A percentile compares a stretch with the other conserved stretches of the same genome.
Evolutionary conservation across 805 yeast species (phyloP).

Genomic region (Suhomyces emberorum): DNA sequence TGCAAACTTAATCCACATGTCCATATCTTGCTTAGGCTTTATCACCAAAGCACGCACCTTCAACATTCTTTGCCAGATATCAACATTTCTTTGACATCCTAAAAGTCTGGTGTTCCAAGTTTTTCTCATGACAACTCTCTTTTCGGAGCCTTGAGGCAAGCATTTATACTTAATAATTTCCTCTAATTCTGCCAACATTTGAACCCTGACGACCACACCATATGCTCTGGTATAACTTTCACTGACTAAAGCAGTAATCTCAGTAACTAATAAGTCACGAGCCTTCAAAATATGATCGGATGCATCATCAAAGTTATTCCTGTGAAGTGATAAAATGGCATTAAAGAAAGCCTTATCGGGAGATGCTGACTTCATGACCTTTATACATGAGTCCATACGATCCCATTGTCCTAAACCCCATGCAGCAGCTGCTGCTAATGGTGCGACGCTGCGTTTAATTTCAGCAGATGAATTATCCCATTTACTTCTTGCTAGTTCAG

Average conservation of each 20-base stretch:
- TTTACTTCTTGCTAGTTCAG: constrained; percentile 78
- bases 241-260: constrained; percentile 88
- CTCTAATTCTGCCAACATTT: constrained; percentile 94
- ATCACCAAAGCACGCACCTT: constrained; percentile 91
- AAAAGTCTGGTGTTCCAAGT: constrained; percentile 92
- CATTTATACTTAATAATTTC: constrained; percentile 89
- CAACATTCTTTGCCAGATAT: constrained; percentile 96
- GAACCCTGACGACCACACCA: constrained; percentile 93
- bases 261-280: constrained; percentile 85
- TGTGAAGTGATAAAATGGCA: constrained; percentile 81
- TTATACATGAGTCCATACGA: constrained; percentile 84
- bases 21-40: constrained; percentile 94
- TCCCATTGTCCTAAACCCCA: constrained; percentile 99
- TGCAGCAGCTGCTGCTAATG: constrained; percentile 97
- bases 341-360: constrained; percentile 95
- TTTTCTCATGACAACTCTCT: constrained; percentile 71
- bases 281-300: constrained; percentile 75
- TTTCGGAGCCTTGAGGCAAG: constrained; percentile 78
- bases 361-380: constrained; percentile 85
- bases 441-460: constrained; percentile 81
- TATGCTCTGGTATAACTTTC: constrained; percentile 97
- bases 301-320: constrained; percentile 83
- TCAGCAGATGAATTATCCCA: constrained; percentile 79
- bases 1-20: constrained; percentile 97
- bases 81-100: constrained; percentile 96